Conservation (phyloP, 352 stramenopile species). For the Pythium rishiriense region DNA sequence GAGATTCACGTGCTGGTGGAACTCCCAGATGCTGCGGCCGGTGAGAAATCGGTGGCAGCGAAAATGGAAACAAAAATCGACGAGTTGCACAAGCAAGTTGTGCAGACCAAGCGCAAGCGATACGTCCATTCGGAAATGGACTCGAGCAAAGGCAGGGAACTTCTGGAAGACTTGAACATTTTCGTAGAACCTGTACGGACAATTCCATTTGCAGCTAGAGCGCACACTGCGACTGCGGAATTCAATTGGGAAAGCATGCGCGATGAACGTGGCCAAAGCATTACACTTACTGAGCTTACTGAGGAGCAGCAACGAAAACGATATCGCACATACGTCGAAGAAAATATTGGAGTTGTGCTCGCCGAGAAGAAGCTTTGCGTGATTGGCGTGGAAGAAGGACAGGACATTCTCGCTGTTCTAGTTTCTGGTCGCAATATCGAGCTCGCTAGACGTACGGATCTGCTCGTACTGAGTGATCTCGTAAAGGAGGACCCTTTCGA, state of each 20-base stretch:
- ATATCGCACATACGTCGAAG: conserved; percentile 37
- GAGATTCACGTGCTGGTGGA: conserved; percentile 12
- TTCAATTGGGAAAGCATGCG: conserved; percentile 30
- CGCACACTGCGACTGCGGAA: neutral
- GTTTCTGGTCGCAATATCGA: conserved; percentile 32
- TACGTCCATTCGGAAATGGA: conserved; percentile 31
- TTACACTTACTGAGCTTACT: conserved; percentile 29
- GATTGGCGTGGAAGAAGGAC: conserved; percentile 30
- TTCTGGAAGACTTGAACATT: conserved; percentile 35
- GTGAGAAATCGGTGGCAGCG: too few species aligned
- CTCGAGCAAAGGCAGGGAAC: conserved; percentile 25
- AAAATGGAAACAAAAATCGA: too few species aligned
- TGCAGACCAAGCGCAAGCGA: conserved; percentile 34
- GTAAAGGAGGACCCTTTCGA: conserved; percentile 7
- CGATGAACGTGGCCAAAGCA: conserved; percentile 17
- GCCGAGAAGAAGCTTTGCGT: conserved; percentile 39
- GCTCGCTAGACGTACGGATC: conserved; percentile 38
- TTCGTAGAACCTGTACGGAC: conserved; percentile 5
- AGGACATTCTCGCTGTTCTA: conserved; percentile 32
- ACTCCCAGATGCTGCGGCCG: too few species aligned
- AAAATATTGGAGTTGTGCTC: conserved; percentile 39
- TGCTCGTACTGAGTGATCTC: conserved; percentile 42
- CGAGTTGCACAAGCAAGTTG: too few species aligned
- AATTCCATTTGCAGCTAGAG: conserved; percentile 16
- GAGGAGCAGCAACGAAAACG: conserved; percentile 34